Percentiles rank a stretch among this genome's conserved stretches.
Conservation (phyloP, 768 basidiomycete species). For the Mrakia gelida region DNA sequence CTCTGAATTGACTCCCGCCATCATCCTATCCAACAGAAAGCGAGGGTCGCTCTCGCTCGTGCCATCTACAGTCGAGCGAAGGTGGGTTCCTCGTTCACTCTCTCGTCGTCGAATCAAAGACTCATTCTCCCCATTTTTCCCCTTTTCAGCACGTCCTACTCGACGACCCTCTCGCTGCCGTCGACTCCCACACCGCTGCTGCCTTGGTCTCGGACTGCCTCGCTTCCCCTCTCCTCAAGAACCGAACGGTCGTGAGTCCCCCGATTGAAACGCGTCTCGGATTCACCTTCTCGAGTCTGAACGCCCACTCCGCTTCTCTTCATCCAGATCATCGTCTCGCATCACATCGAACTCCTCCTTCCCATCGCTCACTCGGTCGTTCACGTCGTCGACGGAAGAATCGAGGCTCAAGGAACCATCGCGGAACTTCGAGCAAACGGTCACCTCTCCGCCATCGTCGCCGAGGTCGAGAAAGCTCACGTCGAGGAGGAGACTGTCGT, state of each 20-base stretch:
- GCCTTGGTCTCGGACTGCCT: constrained; percentile 35
- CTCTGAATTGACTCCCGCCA: neutral
- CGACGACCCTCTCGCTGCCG: constrained; percentile 77
- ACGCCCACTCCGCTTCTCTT: neutral
- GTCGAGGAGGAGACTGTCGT: constrained; percentile 32
- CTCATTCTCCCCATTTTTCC: neutral
- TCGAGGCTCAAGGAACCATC: constrained; percentile 68
- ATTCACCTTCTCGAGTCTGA: neutral
- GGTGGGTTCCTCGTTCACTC: constrained; percentile 65
- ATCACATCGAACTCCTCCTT: constrained; percentile 77
- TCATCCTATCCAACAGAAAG: constrained; percentile 56
- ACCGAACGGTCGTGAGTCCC: constrained; percentile 46
- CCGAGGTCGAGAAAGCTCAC: constrained; percentile 47
- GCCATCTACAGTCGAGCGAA: constrained; percentile 67
- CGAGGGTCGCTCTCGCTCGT: constrained; percentile 58
- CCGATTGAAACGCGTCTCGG: neutral
- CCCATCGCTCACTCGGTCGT: constrained; percentile 69
- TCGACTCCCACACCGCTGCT: constrained; percentile 42
- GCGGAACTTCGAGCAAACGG: constrained; percentile 61
- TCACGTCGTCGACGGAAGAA: constrained; percentile 74
- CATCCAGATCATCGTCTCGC: constrained; percentile 57
- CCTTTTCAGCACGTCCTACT: constrained; percentile 53
- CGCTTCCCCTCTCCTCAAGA: constrained; percentile 41
- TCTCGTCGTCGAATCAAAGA: constrained; percentile 39
- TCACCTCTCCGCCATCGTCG: constrained; percentile 59